Percentiles rank a stretch among this genome's conserved stretches.
Conservation (phyloP, 108 stramenopile genomes). For the Skeletonema menzelii region DNA sequence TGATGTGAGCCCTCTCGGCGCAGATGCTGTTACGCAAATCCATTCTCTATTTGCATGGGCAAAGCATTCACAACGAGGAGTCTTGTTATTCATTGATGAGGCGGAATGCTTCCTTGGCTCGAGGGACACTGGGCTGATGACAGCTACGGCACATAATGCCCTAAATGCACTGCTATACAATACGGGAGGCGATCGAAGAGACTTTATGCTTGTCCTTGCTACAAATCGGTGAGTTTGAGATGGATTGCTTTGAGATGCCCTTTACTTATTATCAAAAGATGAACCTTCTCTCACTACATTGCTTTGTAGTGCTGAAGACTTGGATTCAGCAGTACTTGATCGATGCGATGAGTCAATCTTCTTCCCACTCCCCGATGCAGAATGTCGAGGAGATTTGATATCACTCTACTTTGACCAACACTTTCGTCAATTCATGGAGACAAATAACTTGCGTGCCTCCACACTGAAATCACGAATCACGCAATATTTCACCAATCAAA, state of each 20-base stretch:
- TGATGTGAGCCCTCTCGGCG: slow-evolving; percentile 85
- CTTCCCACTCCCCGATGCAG: slow-evolving; percentile 63
- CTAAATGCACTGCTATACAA: slow-evolving; percentile 83
- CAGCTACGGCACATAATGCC: slow-evolving; percentile 68
- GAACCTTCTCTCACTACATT: background rate
- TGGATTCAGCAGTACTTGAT: slow-evolving; percentile 82
- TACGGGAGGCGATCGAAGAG: slow-evolving; percentile 71
- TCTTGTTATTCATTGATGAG: slow-evolving; percentile 87
- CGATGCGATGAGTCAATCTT: slow-evolving; percentile 76
- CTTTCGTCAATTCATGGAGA: slow-evolving; percentile 49
- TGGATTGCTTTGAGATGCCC: background rate
- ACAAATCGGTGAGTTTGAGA: slow-evolving; percentile 54
- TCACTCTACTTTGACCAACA: slow-evolving; percentile 57
- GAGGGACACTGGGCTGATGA: slow-evolving; percentile 44
- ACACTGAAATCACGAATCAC: slow-evolving; percentile 13
- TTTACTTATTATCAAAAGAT: background rate
- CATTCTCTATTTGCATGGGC: slow-evolving; percentile 85
- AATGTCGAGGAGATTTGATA: slow-evolving; percentile 55
- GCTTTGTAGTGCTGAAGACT: slow-evolving; percentile 55
- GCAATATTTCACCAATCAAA: slow-evolving; percentile 15
- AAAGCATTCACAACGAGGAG: slow-evolving; percentile 53
- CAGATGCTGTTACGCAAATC: slow-evolving; percentile 81
- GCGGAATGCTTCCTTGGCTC: slow-evolving; percentile 83
- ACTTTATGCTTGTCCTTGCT: slow-evolving; percentile 87
- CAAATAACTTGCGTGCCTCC: slow-evolving; percentile 23